Evolutionary conservation across 768 basidiomycete genomes (phyloP).

Genomic region (Mycena vitilis): DNA sequence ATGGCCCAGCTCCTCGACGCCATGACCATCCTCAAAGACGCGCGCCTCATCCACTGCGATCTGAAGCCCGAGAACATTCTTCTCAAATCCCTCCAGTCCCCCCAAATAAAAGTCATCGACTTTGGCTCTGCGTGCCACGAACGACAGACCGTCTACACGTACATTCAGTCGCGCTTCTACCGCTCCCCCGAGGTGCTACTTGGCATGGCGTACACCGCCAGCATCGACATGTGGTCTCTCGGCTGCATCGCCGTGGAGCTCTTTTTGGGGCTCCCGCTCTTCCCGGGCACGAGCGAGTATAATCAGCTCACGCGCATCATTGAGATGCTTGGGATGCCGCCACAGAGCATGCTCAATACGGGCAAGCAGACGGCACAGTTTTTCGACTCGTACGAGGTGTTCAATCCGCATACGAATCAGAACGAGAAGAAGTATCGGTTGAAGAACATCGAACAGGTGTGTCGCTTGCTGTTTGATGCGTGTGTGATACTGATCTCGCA

Average conservation of each 20-base stretch:
- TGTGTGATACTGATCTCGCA: not conserved
- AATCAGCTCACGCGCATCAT: slow-evolving; percentile 97
- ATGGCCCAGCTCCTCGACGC: slow-evolving; percentile 96
- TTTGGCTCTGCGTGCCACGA: slow-evolving; percentile 99
- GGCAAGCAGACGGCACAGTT: slow-evolving; percentile 97
- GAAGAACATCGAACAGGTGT: slow-evolving; percentile 82
- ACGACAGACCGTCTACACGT: slow-evolving; percentile 99
- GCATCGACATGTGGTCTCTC: slow-evolving; percentile 99
- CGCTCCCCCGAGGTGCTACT: slow-evolving; percentile 97
- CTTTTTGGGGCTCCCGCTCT: slow-evolving; percentile 94
- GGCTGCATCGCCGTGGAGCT: slow-evolving; percentile 99
- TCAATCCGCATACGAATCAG: slow-evolving; percentile 72
- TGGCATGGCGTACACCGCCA: slow-evolving; percentile 92
- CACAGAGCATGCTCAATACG: slow-evolving; percentile 91
- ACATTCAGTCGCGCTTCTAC: slow-evolving; percentile 99
- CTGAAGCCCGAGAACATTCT: slow-evolving; percentile 99
- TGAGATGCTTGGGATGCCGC: slow-evolving; percentile 97
- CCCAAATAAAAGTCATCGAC: slow-evolving; percentile 98
- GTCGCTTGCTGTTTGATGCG: not conserved
- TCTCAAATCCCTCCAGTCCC: slow-evolving; percentile 97
- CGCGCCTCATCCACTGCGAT: slow-evolving; percentile 97
- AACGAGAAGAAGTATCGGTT: slow-evolving; percentile 88
- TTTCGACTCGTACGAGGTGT: slow-evolving; percentile 81
- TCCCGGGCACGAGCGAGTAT: slow-evolving; percentile 99
- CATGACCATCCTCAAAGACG: slow-evolving; percentile 92